Conservation (phyloP, 2,329 filamentous ascomycete species). For the Exophiala alcalophila region DNA sequence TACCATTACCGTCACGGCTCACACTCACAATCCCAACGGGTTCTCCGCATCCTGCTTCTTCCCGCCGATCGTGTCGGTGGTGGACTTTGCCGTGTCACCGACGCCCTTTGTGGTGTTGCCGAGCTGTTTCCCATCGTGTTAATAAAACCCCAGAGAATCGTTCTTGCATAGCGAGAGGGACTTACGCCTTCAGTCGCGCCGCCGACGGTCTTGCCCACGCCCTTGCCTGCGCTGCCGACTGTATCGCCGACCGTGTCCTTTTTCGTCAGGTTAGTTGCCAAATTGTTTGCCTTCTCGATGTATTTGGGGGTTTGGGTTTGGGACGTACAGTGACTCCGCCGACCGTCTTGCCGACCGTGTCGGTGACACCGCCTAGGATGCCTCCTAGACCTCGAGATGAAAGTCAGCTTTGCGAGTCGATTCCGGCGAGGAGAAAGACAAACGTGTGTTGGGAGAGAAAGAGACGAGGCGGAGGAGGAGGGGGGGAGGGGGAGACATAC, state of each 20-base stretch:
- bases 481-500: constrained; percentile 11
- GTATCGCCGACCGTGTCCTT: constrained; percentile 33
- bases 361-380: constrained; percentile 35
- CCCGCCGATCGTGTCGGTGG: constrained; percentile 24
- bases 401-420: background rate
- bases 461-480: background rate
- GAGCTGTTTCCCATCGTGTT: constrained; percentile 10
- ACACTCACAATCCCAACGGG: constrained; percentile 31
- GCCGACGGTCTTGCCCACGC: constrained; percentile 31
- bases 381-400: constrained; percentile 9
- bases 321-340: constrained; percentile 28
- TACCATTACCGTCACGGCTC: no score
- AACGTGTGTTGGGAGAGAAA: no score
- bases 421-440: background rate
- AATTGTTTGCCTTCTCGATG: no score
- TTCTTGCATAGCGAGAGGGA: background rate
- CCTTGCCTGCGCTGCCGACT: constrained; percentile 33
- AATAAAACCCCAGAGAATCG: background rate
- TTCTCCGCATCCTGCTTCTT: constrained; percentile 32
- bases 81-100: constrained; percentile 18
- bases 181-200: constrained; percentile 27
- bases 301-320: background rate
- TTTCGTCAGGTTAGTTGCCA: no score
- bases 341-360: constrained; percentile 34
- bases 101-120: constrained; percentile 25